Percentiles rank a stretch among this genome's conserved stretches.
phyloP scores from a whole-genome alignment of 225 moss, liverwort and hornwort species.

The Pseudisothecium myosuroides region DNA sequence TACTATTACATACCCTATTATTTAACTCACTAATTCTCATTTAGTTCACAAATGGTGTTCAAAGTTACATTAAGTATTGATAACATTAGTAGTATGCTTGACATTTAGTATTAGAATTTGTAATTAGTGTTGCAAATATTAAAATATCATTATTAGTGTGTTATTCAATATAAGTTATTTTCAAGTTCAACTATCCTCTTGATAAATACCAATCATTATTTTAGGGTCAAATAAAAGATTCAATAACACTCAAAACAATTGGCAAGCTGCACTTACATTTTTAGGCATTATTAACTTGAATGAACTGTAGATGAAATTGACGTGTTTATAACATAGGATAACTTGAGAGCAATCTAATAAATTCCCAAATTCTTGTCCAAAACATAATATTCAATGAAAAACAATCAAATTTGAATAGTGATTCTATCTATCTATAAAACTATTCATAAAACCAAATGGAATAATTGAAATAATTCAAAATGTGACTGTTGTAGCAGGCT shows the following conservation, averaged over 20 bases:
- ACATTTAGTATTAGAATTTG: background rate
- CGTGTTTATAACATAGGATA: background rate
- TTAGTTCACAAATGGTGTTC: background rate
- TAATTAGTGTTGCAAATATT: background rate
- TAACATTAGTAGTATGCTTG: background rate
- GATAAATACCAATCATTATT: background rate
- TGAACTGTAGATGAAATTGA: background rate
- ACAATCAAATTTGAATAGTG: no score
- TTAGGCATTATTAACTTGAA: background rate
- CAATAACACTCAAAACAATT: no score
- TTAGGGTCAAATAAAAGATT: background rate
- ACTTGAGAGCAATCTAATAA: background rate
- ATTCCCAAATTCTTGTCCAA: background rate
- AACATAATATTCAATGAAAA: no score
- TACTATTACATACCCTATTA: background rate
- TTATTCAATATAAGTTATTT: background rate
- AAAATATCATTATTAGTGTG: background rate
- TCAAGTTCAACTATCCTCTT: background rate
- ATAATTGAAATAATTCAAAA: background rate
- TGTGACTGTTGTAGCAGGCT: fast-evolving
- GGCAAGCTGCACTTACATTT: no score
- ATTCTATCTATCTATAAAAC: background rate
- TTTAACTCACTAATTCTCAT: background rate
- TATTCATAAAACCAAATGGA: background rate
- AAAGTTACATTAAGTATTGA: background rate